Evolutionary conservation across 257 asterid species (phyloP).

Genomic region (Rubia yunnanensis): DNA sequence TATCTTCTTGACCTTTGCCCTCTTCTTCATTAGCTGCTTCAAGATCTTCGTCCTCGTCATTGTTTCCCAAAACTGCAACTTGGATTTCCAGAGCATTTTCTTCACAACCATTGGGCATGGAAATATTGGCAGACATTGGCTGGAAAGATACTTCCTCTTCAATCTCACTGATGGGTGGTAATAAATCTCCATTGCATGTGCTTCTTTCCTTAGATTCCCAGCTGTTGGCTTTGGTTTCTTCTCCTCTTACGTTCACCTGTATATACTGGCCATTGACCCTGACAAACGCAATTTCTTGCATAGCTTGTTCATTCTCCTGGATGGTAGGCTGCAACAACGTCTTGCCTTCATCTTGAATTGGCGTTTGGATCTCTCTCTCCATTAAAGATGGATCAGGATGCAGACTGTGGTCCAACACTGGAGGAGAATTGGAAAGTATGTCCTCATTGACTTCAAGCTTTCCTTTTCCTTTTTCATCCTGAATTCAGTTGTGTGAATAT

Average conservation of each 20-base stretch:
- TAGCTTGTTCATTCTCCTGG: not conserved
- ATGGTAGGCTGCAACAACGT: not conserved
- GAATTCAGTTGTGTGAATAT: conserved; percentile 5
- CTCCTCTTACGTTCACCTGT: not conserved
- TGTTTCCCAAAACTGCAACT: not conserved
- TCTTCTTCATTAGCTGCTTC: conserved; percentile 1
- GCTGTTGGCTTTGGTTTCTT: not conserved
- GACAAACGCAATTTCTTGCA: not conserved
- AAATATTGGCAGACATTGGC: not conserved
- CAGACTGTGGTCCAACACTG: not conserved
- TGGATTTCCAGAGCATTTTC: not conserved
- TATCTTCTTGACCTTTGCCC: not conserved
- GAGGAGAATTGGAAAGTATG: not conserved
- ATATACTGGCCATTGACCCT: not conserved
- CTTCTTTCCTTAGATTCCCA: not conserved
- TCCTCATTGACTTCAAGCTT: conserved; percentile 11
- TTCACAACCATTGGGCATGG: not conserved
- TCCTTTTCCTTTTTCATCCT: conserved; percentile 34
- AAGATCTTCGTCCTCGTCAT: not conserved
- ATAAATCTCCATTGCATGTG: not conserved
- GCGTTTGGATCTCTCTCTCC: not conserved
- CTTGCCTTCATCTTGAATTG: not conserved
- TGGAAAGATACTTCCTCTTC: not conserved
- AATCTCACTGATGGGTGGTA: not conserved
- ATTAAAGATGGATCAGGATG: not conserved